A percentile compares a stretch with the other conserved stretches of the same genome.
Evolutionary conservation across 768 basidiomycete species (phyloP).

Genomic region (Lentinus brumalis): DNA sequence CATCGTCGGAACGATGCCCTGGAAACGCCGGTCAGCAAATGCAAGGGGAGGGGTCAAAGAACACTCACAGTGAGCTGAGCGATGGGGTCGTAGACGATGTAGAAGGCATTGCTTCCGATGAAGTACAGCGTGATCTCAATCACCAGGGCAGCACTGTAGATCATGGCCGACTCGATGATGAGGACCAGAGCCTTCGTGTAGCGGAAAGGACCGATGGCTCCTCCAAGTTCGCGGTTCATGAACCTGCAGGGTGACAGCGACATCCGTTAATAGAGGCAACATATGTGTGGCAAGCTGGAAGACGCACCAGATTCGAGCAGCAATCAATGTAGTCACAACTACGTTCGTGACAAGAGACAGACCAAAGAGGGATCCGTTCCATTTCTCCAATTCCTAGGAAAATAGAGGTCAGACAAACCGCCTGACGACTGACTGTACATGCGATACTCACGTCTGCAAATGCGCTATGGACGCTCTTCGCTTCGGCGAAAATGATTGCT

Average conservation of each 20-base stretch:
- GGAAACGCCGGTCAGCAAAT: neutral
- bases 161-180: conserved; percentile 36
- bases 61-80: conserved; percentile 32
- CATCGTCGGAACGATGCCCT: conserved; percentile 3
- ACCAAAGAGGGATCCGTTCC: conserved; percentile 41
- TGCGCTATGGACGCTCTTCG: conserved; percentile 34
- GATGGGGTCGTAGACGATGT: conserved; percentile 40
- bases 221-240: conserved; percentile 25
- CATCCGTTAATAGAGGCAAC: neutral
- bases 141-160: conserved; percentile 37
- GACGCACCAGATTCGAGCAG: conserved; percentile 34
- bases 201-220: conserved; percentile 14
- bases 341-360: conserved; percentile 39
- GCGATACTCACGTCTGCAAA: conserved; percentile 25
- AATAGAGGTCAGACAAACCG: neutral
- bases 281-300: neutral
- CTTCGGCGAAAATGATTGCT: conserved; percentile 33
- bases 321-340: conserved; percentile 35
- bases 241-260: conserved; percentile 15
- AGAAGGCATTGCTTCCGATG: conserved; percentile 35
- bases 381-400: conserved; percentile 4
- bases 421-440: too few species aligned
- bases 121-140: conserved; percentile 39
- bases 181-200: conserved; percentile 33
- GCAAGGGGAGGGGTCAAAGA: too few species aligned